Evolutionary conservation across 2,329 filamentous ascomycete species (phyloP), one percentile per base, ranked within the genome.

Genomic region (Clonostachys rosea): DNA sequence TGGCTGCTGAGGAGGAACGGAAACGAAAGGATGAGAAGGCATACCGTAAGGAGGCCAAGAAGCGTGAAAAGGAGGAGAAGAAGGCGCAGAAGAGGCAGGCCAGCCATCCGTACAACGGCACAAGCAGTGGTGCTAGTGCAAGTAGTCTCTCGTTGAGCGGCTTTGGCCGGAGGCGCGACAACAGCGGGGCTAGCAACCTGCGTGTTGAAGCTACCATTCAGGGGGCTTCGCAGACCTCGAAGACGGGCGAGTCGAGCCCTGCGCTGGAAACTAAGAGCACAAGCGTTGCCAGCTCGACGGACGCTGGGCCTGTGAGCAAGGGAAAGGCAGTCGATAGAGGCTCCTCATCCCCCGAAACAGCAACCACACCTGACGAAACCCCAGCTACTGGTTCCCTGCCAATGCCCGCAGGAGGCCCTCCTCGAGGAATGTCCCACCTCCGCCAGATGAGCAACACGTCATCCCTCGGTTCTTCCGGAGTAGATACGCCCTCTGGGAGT

Each of bases 1-100:
- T 99, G n/a, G 91, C 87, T 1, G 86, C 89, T 2, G 94, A 99
- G 63, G 92, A 97, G 59, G 92, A 97, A 40, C 81, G 92, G n/a
- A 87, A 90, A 55, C 86, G 81, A 42, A 94, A 89, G 60, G 87
- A 92, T 49, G 67, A 68, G 39, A 70, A 70, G 53, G 60, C 59
- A 6, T 41, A 63, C 13, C 59, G 64, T 8, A 96, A 95, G 62
- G 87, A 94, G 49, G 85, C 86, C 2, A 96, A 95, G 71, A 90
- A 86, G 58, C 81, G 82, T 47, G 87, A 90, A 50, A 95, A 95
- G 65, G 88, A 90, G 52, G 86, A 89, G 40, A 89, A 89, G 55
- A 94, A 92, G 63, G 78, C 78, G 9, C 78, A 83, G 20, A 89
- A 85, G 62, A 91, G 87, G 64, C 71, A 70, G 47, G 58, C 46